phyloP scores from a whole-genome alignment of 805 yeast genomes.

The Cyberlindnera suaveolens region DNA sequence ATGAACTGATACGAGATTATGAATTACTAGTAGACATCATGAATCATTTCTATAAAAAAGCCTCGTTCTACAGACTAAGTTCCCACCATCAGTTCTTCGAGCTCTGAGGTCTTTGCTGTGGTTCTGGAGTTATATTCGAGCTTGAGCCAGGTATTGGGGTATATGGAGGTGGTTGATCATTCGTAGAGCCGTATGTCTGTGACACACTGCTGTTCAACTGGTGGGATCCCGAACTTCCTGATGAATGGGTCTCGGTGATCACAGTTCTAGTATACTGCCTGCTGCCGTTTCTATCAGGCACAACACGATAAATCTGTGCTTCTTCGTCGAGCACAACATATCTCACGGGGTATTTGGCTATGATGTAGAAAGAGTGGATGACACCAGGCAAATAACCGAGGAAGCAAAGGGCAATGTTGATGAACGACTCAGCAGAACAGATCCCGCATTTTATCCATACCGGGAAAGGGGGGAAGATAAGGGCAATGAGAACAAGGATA shows the following conservation, averaged over 20 bases:
- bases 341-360: slow-evolving; percentile 58
- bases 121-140: too few relatives aligned
- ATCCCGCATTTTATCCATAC: slow-evolving; percentile 69
- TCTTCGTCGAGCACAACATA: slow-evolving; percentile 25
- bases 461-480: slow-evolving; percentile 74
- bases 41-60: too few relatives aligned
- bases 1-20: too few relatives aligned
- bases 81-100: too few relatives aligned
- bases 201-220: neutral
- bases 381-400: slow-evolving; percentile 76
- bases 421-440: slow-evolving; percentile 61
- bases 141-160: too few relatives aligned
- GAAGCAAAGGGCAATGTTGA: slow-evolving; percentile 64
- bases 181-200: too few relatives aligned
- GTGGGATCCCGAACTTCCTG: neutral
- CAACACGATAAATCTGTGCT: slow-evolving; percentile 13
- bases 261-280: neutral
- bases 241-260: too few relatives aligned
- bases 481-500: slow-evolving; percentile 59
- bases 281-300: slow-evolving; percentile 1
- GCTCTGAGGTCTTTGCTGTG: too few relatives aligned
- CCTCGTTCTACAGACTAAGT: too few relatives aligned
- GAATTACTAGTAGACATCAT: too few relatives aligned
- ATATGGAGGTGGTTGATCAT: too few relatives aligned
- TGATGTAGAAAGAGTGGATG: slow-evolving; percentile 72